Percentiles rank a stretch among this genome's conserved stretches.
Evolutionary conservation across 345 rosid species (phyloP).

Genomic region (Excoecaria cochinchinensis): DNA sequence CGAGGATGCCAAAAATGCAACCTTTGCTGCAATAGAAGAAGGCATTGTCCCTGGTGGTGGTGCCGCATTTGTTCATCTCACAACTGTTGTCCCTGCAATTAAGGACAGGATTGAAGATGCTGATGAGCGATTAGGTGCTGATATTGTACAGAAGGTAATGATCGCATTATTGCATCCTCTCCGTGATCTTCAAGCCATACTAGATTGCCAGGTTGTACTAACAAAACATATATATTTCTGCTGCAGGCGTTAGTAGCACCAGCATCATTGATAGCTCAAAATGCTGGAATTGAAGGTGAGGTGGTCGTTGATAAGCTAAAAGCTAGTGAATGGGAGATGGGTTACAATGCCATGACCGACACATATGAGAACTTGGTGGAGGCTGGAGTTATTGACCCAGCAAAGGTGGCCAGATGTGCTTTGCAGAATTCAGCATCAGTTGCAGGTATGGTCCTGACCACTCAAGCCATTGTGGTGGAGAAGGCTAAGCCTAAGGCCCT

Average conservation of each 20-base stretch:
- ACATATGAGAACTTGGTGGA: constrained; percentile 79
- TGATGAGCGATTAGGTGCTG: constrained; percentile 89
- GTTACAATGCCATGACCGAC: constrained; percentile 94
- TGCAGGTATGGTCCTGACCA: constrained; percentile 96
- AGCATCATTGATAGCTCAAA: constrained; percentile 85
- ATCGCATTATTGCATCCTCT: neutral
- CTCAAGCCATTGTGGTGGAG: constrained; percentile 96
- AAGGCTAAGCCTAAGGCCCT: constrained; percentile 67
- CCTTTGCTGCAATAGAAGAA: constrained; percentile 97
- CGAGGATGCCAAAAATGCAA: constrained; percentile 97
- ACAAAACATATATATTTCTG: no score
- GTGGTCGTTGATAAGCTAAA: constrained; percentile 85
- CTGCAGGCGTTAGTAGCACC: constrained; percentile 83
- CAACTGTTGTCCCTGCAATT: constrained; percentile 60
- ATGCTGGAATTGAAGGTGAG: constrained; percentile 95
- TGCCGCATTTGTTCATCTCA: constrained; percentile 85
- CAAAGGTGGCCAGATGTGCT: constrained; percentile 92
- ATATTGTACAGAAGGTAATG: constrained; percentile 89
- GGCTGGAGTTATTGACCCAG: constrained; percentile 92
- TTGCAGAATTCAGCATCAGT: constrained; percentile 94
- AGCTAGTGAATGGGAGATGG: constrained; percentile 81
- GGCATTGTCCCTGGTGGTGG: constrained; percentile 99
- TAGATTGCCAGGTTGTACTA: no score
- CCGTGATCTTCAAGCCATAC: neutral
- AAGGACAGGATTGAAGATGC: constrained; percentile 75